Percentiles rank a stretch among this genome's conserved stretches.
Evolutionary conservation across 805 yeast genomes (phyloP).

Genomic region (Torulaspora maleeae): DNA sequence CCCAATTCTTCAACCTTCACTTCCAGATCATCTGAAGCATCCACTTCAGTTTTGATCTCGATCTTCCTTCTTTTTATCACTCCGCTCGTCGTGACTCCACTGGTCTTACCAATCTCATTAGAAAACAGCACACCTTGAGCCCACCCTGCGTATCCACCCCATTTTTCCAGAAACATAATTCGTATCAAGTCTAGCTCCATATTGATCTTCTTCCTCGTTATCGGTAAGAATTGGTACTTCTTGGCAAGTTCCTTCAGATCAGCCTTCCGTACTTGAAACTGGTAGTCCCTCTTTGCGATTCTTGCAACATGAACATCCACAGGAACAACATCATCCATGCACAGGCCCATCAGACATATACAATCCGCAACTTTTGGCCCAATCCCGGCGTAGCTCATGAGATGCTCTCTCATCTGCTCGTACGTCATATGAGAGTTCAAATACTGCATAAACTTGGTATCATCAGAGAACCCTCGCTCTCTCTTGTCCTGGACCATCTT

Average conservation of each 20-base stretch:
- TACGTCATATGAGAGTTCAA: conserved; percentile 43
- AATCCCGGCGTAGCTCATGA: conserved; percentile 74
- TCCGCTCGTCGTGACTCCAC: conserved; percentile 49
- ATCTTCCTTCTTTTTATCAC: conserved; percentile 24
- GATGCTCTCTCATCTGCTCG: conserved; percentile 31
- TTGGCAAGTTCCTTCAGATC: conserved; percentile 28
- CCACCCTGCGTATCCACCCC: conserved; percentile 98
- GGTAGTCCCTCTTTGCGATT: conserved; percentile 79
- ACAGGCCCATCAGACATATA: conserved; percentile 70
- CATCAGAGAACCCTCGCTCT: conserved; percentile 16
- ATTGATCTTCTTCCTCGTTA: conserved; percentile 33
- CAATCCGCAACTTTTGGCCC: conserved; percentile 99
- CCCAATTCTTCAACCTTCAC: conserved; percentile 6
- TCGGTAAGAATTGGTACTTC: conserved; percentile 28
- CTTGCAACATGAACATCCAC: conserved; percentile 94
- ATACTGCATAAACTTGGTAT: conserved; percentile 36
- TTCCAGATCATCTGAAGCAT: not conserved
- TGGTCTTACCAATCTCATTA: conserved; percentile 73
- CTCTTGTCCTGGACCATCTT: conserved; percentile 40
- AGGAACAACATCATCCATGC: conserved; percentile 78
- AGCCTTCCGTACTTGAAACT: conserved; percentile 38
- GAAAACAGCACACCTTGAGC: conserved; percentile 94
- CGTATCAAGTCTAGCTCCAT: conserved; percentile 47
- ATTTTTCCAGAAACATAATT: conserved; percentile 53
- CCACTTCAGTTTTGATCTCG: conserved; percentile 12